Base-by-base conservation (phyloP, 2,329 filamentous ascomycete species). In the Aspergillus brunneoviolaceus region DNA sequence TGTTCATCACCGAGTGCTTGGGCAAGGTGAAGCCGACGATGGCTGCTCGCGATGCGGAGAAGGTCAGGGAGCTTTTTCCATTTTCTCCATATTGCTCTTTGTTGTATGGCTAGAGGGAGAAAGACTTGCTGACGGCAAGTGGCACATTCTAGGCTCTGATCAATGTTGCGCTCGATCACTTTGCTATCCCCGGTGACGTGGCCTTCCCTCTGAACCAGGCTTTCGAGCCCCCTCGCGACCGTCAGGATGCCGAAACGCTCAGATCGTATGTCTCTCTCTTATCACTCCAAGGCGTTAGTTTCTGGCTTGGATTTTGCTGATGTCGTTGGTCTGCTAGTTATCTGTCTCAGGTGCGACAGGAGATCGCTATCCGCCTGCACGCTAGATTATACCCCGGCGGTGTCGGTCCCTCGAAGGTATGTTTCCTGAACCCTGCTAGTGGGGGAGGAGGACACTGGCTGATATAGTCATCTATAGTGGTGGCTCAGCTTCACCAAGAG, bases 401-500 rank as follows among this genome's bases (percentile, higher is more conserved):
- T 68, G 84, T 77, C 77, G 85, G 74, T 78, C 93, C 82, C 77
- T 91, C 79, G 65, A 87, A 88, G 80, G 83, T 84, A 69, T 68
- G 75, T 68, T 25, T 35, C 21, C 2, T 45, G 10, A 16, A 7
- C 5, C 31, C 50, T 3, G 27, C 5, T 19, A 16, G 19, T 16
- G 10, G 19, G 19, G 9, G 6, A 35, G 14, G 9, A 35, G 11
- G 9, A 10, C 10, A 16, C 42, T 14, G 19, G 39, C 14, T 47
- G 42, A 27, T 27, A 29, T 14, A 21, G 2, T 29, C 51, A 1
- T 47, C 16, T 62, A 85, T 81, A 96, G 87, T 98, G 94, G 91
- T 99, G 95, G 95, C 80, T 99, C 76, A 98, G 95, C 83, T 99
- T 97, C 77, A 91, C 91, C 57, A 98, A 98, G 88, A 89, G 95